These are phyloP conservation scores for Physaria fendleri DNA, from an alignment of 345 rosid species.

Conservation along the genomic window DNA sequence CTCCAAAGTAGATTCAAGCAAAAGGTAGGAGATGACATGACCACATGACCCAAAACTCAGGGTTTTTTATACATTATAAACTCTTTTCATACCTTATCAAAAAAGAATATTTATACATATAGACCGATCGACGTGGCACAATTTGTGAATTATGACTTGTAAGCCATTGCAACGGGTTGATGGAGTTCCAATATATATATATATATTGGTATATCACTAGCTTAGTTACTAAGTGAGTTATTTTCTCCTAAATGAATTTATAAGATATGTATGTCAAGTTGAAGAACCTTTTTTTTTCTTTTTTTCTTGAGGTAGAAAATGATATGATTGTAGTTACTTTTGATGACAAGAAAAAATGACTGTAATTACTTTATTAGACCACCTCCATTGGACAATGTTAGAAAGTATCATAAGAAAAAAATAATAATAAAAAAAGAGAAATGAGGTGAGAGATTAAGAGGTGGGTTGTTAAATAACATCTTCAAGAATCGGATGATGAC, in stretches of 20 bases:
- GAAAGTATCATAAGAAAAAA: too few species aligned
- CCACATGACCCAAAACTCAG: constrained; percentile 5
- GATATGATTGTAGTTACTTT: neutral
- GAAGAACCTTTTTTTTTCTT: neutral
- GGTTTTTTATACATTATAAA: neutral
- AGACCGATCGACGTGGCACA: constrained; percentile 7
- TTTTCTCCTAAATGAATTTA: neutral
- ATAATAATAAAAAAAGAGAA: too few species aligned
- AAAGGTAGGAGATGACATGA: constrained; percentile 15
- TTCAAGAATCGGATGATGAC: too few species aligned
- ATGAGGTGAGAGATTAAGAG: too few species aligned
- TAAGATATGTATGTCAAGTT: neutral
- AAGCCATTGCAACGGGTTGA: neutral
- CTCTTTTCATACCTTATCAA: neutral
- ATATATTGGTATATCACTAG: neutral
- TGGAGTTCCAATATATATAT: neutral
- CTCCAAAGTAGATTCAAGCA: constrained; percentile 20
- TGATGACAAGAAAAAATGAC: too few species aligned
- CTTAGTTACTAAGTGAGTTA: neutral
- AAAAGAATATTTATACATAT: neutral
- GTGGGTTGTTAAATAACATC: too few species aligned
- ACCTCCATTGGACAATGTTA: too few species aligned
- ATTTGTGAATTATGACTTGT: neutral
- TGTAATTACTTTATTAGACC: too few species aligned
- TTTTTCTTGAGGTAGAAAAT: neutral